A percentile compares a stretch with the other conserved stretches of the same genome.
Evolutionary conservation across 495 filamentous ascomycete genomes (phyloP).

Genomic region (Tetracladium setigerum): DNA sequence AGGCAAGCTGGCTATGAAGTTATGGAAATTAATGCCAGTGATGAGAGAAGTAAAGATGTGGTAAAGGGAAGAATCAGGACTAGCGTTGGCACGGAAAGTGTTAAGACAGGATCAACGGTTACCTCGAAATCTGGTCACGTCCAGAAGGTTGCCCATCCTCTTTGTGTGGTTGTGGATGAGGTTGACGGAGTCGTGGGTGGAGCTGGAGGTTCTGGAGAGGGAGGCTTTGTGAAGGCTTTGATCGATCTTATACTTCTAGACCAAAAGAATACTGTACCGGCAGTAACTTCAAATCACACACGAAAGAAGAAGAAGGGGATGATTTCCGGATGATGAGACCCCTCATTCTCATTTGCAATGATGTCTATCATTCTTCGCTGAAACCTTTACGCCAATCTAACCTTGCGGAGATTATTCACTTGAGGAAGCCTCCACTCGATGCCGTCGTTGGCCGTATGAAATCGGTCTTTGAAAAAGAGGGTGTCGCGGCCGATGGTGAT

Average conservation of each 20-base stretch:
- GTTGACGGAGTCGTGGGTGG: constrained; percentile 89
- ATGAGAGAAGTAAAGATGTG: constrained; percentile 67
- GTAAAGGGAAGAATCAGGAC: constrained; percentile 86
- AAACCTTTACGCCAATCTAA: constrained; percentile 73
- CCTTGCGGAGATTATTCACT: constrained; percentile 84
- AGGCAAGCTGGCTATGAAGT: constrained; percentile 93
- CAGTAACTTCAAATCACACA: constrained; percentile 29
- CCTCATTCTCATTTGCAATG: constrained; percentile 91
- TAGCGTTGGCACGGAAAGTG: constrained; percentile 83
- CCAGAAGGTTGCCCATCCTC: constrained; percentile 70
- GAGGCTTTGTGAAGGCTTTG: constrained; percentile 90
- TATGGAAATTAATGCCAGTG: constrained; percentile 80
- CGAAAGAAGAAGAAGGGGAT: constrained; percentile 62
- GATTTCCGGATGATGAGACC: constrained; percentile 80
- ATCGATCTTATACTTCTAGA: constrained; percentile 82
- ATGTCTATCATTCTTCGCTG: constrained; percentile 89
- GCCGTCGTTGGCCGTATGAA: constrained; percentile 80
- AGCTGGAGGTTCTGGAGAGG: constrained; percentile 58
- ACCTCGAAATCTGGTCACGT: constrained; percentile 48
- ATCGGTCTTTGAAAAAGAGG: constrained; percentile 76
- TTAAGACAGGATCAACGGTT: constrained; percentile 63
- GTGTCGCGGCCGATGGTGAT: constrained; percentile 76
- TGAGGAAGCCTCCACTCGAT: constrained; percentile 80
- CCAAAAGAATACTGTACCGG: constrained; percentile 61
- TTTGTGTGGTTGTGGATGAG: constrained; percentile 93